Evolutionary conservation across 352 stramenopile genomes (phyloP), one percentile per base, ranked within the genome.

Genomic region (Hyaloperonospora brassicae): DNA sequence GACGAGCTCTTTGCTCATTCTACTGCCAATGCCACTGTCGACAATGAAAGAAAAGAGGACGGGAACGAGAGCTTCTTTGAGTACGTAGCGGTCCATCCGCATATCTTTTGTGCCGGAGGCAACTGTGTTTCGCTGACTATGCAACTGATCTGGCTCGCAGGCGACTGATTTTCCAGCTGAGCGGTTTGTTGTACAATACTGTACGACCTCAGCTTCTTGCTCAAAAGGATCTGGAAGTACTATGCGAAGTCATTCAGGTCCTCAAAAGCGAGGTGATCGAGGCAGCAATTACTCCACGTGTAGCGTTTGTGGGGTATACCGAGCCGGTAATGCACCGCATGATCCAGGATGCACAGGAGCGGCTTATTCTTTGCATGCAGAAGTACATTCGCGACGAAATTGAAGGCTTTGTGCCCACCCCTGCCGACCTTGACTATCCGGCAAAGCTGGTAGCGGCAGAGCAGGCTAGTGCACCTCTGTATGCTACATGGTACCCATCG

Each of bases 361-460:
- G 81, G 7, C 61, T 93, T 9, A 91, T 91, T 39, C 57, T 91
- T 17, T 91, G 81, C 55, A 83, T 89, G 46, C 80, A 93, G 50
- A 91, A 85, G 50, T 93, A 76, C 49, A 87, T 91, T 45, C 78
- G 79, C 21, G 80, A 93, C 50, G 79, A 91, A 36, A 91, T 93
- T 35, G 73, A 91, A 57, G 80, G 76, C 0, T 93, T 90, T 54
- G 66, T 65, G 17, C 79, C 80, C 23, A 72, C 64, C 0, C 6
- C 59, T 0, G 55, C 45, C 1, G 80, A 93, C 36, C 47, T 93
- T 13, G 64, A 88, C 51, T 93, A 93, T 60, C 83, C 83, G 0
- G 65, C 79, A 17, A 89, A 89, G 45, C 57, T 93, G 2, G 38
- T 83, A 24, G 57, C 47, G 12, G 59, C 59, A 35, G 52, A 64